A percentile compares a stretch with the other conserved stretches of the same genome.
phyloP scores from a whole-genome alignment of 2,329 filamentous ascomycete species.

The Lecanicillium sp. region DNA sequence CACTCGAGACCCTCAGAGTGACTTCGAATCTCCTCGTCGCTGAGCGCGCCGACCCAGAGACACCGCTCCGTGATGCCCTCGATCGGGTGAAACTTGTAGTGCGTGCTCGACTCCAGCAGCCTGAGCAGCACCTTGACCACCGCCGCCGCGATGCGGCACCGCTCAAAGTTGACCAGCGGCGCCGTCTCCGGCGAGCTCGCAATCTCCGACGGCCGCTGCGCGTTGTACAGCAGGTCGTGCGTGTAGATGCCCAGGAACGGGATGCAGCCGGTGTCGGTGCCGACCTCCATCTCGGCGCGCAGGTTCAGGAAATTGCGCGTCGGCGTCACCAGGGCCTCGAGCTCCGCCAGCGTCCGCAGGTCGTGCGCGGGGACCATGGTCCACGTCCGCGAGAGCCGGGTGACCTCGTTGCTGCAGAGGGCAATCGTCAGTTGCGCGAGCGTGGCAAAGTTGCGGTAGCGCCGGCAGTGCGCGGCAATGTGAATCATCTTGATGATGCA shows the following conservation, averaged over 20 bases:
- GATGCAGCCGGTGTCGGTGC: conserved; percentile 66
- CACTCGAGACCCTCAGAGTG: conserved; percentile 46
- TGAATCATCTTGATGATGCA: conserved; percentile 79
- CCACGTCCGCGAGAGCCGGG: conserved; percentile 66
- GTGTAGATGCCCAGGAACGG: conserved; percentile 81
- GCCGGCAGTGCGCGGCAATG: conserved; percentile 69
- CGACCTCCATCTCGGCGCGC: conserved; percentile 70
- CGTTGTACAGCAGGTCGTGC: conserved; percentile 76
- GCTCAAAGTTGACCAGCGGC: conserved; percentile 76
- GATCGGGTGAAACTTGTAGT: conserved; percentile 67
- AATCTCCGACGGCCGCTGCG: conserved; percentile 70
- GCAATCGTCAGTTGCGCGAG: conserved; percentile 77
- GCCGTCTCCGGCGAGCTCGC: conserved; percentile 59
- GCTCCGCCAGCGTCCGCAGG: conserved; percentile 56
- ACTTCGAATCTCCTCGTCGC: conserved; percentile 65
- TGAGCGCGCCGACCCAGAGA: conserved; percentile 76
- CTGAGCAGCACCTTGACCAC: conserved; percentile 75
- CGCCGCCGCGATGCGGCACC: conserved; percentile 66
- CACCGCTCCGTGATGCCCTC: conserved; percentile 74
- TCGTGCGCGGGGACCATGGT: conserved; percentile 60
- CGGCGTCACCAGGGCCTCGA: conserved; percentile 70
- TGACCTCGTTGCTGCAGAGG: conserved; percentile 65
- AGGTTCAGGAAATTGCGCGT: conserved; percentile 72
- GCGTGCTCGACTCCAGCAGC: conserved; percentile 70
- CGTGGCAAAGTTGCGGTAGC: conserved; percentile 75